These are phyloP conservation scores for Golubevia pallescens DNA, from an alignment of 1,284 basidiomycete genomes.

Conservation along the genomic window DNA sequence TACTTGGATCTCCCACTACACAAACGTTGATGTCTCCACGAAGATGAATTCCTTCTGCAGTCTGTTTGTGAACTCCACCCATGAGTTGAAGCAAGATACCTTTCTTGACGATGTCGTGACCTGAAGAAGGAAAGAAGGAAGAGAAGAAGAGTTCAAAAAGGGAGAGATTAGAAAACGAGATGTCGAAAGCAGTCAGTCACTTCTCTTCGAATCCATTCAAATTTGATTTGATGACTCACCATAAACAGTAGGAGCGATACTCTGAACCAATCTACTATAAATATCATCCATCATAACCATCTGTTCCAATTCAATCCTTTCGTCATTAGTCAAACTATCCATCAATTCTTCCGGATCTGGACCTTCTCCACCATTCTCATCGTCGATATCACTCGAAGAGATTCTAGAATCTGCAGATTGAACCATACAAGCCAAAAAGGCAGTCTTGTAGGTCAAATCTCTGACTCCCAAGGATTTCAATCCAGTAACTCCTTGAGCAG, in stretches of 20 bases:
- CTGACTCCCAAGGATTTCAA: constrained; percentile 60
- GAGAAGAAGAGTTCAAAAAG: not conserved
- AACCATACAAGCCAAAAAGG: constrained; percentile 62
- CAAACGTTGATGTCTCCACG: constrained; percentile 64
- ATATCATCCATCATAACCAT: constrained; percentile 60
- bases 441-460: constrained; percentile 61
- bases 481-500: constrained; percentile 55
- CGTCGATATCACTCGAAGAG: constrained; percentile 22
- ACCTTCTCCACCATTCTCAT: constrained; percentile 31
- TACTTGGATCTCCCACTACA: constrained; percentile 62
- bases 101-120: constrained; percentile 67
- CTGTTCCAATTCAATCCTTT: constrained; percentile 58
- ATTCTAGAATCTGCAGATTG: constrained; percentile 43
- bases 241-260: constrained; percentile 63
- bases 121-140: constrained; percentile 27
- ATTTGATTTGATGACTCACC: constrained; percentile 13
- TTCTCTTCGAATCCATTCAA: not conserved
- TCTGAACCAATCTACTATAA: constrained; percentile 59
- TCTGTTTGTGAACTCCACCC: constrained; percentile 64
- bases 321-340: constrained; percentile 52
- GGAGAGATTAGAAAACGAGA: not conserved
- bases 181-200: not conserved
- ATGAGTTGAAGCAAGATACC: constrained; percentile 62
- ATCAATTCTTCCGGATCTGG: constrained; percentile 46
- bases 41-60: constrained; percentile 57